Evolutionary conservation across 192 early-diverging fungal genomes (phyloP).

Genomic region (Spizellomyces sp.): DNA sequence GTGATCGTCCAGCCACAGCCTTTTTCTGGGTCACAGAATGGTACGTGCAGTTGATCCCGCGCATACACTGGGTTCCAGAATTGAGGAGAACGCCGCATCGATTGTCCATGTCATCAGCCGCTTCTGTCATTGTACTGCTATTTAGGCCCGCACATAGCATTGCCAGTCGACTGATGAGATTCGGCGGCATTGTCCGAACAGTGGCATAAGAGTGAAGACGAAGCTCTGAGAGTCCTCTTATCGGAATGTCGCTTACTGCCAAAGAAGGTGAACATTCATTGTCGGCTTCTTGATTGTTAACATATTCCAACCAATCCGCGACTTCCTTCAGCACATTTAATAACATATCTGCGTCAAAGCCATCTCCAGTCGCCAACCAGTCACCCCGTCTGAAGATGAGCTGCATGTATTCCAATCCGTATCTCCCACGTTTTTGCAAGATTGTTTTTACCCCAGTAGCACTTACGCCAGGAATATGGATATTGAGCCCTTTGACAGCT

Average conservation of each 20-base stretch:
- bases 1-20: background rate
- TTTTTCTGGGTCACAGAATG: background rate
- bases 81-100: background rate
- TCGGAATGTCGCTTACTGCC: too few relatives aligned
- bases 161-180: too few relatives aligned
- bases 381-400: background rate
- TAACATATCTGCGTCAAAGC: background rate
- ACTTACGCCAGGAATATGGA: background rate
- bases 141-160: too few relatives aligned
- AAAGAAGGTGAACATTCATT: too few relatives aligned
- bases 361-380: background rate
- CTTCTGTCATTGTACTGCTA: too few relatives aligned
- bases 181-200: too few relatives aligned
- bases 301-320: too few relatives aligned
- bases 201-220: too few relatives aligned
- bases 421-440: background rate
- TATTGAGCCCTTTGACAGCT: conserved; percentile 2
- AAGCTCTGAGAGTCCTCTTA: too few relatives aligned
- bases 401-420: background rate
- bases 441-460: background rate
- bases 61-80: background rate
- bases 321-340: too few relatives aligned
- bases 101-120: background rate
- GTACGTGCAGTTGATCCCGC: background rate
- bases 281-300: too few relatives aligned